Evolutionary conservation across 78 protist genomes (phyloP).

Genomic region (Creolimax fragrantissima): DNA sequence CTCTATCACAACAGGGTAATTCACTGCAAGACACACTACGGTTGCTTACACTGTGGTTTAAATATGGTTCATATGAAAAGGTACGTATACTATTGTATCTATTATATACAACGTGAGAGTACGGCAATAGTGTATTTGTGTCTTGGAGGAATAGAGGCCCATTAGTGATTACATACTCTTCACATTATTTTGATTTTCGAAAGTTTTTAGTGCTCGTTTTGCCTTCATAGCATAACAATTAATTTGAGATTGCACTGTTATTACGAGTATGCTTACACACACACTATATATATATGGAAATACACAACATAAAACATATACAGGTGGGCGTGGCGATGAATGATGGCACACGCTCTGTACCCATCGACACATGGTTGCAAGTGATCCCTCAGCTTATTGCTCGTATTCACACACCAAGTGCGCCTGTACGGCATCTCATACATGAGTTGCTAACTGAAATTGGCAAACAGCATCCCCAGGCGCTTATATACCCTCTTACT

Average conservation of each 20-base stretch:
- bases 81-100: too few species aligned
- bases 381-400: constrained; percentile 86
- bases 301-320: not conserved
- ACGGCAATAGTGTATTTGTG: too few species aligned
- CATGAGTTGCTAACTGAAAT: constrained; percentile 62
- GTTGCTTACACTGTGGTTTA: constrained; percentile 82
- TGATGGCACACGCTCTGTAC: constrained; percentile 28
- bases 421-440: constrained; percentile 52
- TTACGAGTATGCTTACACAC: not conserved
- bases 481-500: constrained; percentile 93
- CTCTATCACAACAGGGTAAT: constrained; percentile 43
- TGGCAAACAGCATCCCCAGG: constrained; percentile 94
- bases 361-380: constrained; percentile 92
- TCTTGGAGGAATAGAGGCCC: too few species aligned
- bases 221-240: too few species aligned
- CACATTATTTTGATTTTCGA: too few species aligned
- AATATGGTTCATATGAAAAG: constrained; percentile 11
- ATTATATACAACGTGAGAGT: too few species aligned
- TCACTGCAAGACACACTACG: constrained; percentile 74
- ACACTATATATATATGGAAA: not conserved
- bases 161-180: too few species aligned
- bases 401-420: constrained; percentile 67
- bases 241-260: too few species aligned
- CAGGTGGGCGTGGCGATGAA: constrained; percentile 40
- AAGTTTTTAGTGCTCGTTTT: too few species aligned